Evolutionary conservation across 768 basidiomycete species (phyloP).

Genomic region (Mrakia blollopis): DNA sequence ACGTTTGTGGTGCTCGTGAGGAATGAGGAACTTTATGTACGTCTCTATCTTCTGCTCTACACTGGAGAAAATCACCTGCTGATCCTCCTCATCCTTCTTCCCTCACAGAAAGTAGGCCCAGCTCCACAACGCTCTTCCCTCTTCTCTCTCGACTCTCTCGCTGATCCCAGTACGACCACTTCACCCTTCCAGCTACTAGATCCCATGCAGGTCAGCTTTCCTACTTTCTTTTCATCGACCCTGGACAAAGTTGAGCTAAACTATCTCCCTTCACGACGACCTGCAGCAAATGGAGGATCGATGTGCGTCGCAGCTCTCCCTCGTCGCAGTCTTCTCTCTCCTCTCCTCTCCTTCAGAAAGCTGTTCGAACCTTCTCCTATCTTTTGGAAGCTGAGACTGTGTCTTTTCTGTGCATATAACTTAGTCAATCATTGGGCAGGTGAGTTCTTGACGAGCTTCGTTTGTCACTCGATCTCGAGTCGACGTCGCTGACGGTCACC

Average conservation of each 20-base stretch:
- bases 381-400: neutral
- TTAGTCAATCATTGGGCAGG: conserved; percentile 10
- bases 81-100: neutral
- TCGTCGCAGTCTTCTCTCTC: neutral
- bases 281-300: conserved; percentile 10
- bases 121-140: neutral
- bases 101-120: neutral
- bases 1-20: neutral
- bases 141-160: neutral
- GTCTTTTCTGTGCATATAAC: neutral
- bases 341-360: neutral
- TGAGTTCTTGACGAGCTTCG: neutral
- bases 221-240: neutral
- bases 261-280: neutral
- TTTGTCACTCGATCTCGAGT: neutral
- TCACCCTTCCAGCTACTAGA: neutral
- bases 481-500: neutral
- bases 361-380: neutral
- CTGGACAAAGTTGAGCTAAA: neutral
- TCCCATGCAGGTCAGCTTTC: conserved; percentile 3
- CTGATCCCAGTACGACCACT: neutral
- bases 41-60: neutral
- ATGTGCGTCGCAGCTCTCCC: neutral
- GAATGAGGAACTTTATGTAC: neutral
- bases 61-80: neutral